phyloP scores from a whole-genome alignment of 768 basidiomycete species.

The Suillus paluster region DNA sequence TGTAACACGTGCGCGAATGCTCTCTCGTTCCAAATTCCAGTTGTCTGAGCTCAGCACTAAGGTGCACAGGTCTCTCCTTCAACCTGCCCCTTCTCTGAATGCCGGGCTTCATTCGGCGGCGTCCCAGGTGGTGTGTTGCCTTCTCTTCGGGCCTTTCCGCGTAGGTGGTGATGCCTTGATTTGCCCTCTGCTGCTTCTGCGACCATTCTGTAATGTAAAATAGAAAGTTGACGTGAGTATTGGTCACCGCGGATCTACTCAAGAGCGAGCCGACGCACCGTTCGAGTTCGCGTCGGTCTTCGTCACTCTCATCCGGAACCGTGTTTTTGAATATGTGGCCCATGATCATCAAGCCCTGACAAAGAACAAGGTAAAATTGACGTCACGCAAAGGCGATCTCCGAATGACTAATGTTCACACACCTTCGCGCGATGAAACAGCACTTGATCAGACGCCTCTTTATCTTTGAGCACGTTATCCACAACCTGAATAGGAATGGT shows the following conservation, averaged over 20 bases:
- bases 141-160: constrained; percentile 32
- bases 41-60: constrained; percentile 10
- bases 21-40: constrained; percentile 1
- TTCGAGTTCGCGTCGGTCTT: constrained; percentile 93
- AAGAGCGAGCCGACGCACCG: constrained; percentile 53
- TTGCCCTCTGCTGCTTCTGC: constrained; percentile 83
- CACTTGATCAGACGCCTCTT: constrained; percentile 68
- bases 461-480: constrained; percentile 85
- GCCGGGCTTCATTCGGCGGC: constrained; percentile 34
- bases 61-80: constrained; percentile 14
- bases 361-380: background rate
- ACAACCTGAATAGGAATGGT: constrained; percentile 53
- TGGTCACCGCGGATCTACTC: background rate
- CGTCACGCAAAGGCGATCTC: background rate
- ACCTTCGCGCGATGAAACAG: constrained; percentile 88
- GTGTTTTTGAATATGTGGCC: constrained; percentile 90
- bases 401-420: constrained; percentile 11
- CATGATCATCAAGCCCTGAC: constrained; percentile 81
- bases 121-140: constrained; percentile 44
- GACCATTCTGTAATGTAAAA: constrained; percentile 62
- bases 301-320: constrained; percentile 87
- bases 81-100: constrained; percentile 19
- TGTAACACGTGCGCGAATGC: background rate
- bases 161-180: constrained; percentile 54
- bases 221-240: constrained; percentile 9